These are phyloP conservation scores for Dendrobium officinale DNA, from an alignment of 106 monocot species.

Conservation along the genomic window DNA sequence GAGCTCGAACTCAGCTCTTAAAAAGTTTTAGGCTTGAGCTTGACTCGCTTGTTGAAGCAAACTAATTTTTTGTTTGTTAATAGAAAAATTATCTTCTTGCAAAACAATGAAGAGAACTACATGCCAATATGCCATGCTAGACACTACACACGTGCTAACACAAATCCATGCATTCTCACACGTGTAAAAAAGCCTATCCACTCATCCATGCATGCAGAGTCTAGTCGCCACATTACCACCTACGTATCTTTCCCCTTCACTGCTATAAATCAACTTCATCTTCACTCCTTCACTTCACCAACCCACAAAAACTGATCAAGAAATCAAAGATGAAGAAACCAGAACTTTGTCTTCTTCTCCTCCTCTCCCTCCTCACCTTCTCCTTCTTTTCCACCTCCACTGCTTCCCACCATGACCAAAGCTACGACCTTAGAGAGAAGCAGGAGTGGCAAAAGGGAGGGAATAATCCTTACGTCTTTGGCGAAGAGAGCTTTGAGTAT, in stretches of 20 bases:
- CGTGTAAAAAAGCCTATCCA: background rate
- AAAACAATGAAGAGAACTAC: no score
- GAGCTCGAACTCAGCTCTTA: no score
- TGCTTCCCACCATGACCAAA: background rate
- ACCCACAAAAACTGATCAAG: background rate
- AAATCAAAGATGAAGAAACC: background rate
- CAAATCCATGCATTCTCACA: background rate
- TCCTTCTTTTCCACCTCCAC: background rate
- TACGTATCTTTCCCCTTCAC: no score
- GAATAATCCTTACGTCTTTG: conserved; percentile 25
- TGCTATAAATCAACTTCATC: background rate
- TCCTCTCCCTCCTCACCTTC: background rate
- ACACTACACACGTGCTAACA: background rate
- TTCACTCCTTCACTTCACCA: background rate
- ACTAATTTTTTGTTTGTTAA: no score
- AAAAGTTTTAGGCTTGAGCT: no score
- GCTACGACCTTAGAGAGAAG: background rate
- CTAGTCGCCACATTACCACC: background rate
- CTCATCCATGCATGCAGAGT: background rate
- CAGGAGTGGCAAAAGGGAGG: background rate
- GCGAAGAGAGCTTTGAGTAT: conserved; percentile 21
- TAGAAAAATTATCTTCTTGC: no score
- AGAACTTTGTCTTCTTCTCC: background rate
- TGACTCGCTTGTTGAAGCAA: no score
- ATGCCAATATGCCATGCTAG: no score